Evolutionary conservation across 345 rosid species (phyloP), one percentile per base, ranked within the genome.

Genomic region (Laguncularia racemosa): DNA sequence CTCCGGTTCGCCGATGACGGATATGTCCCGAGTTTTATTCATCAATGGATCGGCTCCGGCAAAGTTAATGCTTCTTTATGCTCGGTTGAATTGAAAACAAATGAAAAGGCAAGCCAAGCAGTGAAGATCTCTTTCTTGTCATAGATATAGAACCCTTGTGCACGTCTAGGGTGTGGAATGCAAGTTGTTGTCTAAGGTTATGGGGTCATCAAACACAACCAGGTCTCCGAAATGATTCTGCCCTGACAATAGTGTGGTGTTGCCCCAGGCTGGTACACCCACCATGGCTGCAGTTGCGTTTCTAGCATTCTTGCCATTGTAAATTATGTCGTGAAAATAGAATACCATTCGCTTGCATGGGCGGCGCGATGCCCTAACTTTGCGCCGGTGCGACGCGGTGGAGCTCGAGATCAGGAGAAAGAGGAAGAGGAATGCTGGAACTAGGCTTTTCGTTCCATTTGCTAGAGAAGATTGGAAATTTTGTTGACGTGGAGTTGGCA

Each of bases 1-100:
- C 88, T n/a, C 91, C 91, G 0, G 96, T 87, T 15, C 89, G 15
- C 95, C 91, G 0, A 85, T 75, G 6, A 87, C 83, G 0, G 87
- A 84, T 8, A 87, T 59, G 55, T 91, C 97, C 63, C 96, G 80
- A 3, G 89, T 81, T 68, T 78, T 74, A 61, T 75, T 79, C 75
- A 67, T 70, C 76, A 85, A 60, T 50, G 78, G 78, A 62, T 88
- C 86, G 0, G 89, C 87, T 8, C 97, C 91, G 20, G 78, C 75
- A 14, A 90, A 76, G 56, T 71, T 83, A 20, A 87, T 14, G 53
- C 76, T 85, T 5, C 96, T 93, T 40, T 65, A 54, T 83, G 73
- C 53, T 83, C 63, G 3, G 77, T 83, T 0, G 84, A 78, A 73
- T 83, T 79, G 60, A 91, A 85, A 16, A 81, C 73, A 57, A 91